These are phyloP conservation scores for Botrytis deweyae DNA, from an alignment of 2,329 filamentous ascomycete species.

Conservation along the genomic window DNA sequence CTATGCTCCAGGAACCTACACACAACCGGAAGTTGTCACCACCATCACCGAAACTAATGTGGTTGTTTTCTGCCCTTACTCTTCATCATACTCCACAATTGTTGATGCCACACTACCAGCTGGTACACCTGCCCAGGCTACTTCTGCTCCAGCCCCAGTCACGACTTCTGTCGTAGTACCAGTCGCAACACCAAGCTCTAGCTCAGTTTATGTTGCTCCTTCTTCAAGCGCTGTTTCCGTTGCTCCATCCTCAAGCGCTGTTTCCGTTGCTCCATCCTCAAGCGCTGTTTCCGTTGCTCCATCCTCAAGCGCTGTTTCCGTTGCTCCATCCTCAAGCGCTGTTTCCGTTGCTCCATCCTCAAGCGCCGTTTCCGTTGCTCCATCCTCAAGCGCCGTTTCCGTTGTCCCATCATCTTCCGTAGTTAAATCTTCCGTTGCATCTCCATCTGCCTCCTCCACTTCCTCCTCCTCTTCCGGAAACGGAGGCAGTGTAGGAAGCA, in stretches of 20 bases:
- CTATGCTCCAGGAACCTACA: constrained; percentile 71
- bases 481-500: constrained; percentile 27
- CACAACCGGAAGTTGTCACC: constrained; percentile 62
- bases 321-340: neutral
- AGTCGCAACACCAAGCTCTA: constrained; percentile 31
- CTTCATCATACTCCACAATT: constrained; percentile 39
- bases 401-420: constrained; percentile 32
- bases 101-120: neutral
- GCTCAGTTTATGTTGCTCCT: constrained; percentile 25
- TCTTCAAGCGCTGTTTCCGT: neutral
- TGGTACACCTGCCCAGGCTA: constrained; percentile 29
- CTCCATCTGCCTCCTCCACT: constrained; percentile 54
- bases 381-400: neutral
- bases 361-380: too few relatives aligned
- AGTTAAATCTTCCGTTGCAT: constrained; percentile 36
- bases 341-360: neutral
- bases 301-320: neutral
- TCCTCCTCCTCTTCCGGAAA: constrained; percentile 40
- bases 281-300: too few relatives aligned
- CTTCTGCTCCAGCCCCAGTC: constrained; percentile 33
- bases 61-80: constrained; percentile 70
- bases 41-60: constrained; percentile 68
- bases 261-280: neutral
- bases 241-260: constrained; percentile 5
- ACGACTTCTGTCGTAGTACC: neutral